These are phyloP conservation scores for Wickerhamiella shivajii DNA, from an alignment of 805 yeast genomes.

Conservation along the genomic window DNA sequence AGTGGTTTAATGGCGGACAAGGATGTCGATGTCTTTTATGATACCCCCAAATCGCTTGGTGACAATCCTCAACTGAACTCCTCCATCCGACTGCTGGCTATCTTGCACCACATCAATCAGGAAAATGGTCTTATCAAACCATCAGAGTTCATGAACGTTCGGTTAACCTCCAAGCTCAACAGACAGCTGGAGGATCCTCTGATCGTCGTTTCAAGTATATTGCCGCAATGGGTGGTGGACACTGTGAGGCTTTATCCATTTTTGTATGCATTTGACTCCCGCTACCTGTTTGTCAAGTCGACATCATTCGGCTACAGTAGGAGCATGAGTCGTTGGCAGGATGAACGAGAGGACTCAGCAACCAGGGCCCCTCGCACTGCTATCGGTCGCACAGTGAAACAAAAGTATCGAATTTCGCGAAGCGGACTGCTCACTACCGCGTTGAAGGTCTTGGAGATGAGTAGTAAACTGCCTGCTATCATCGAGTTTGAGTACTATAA, in stretches of 20 bases:
- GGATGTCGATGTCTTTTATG: neutral
- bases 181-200: conserved; percentile 83
- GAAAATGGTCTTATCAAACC: conserved; percentile 10
- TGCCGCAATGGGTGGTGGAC: conserved; percentile 74
- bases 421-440: conserved; percentile 60
- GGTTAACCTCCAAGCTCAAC: conserved; percentile 70
- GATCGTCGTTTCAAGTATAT: conserved; percentile 68
- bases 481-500: conserved; percentile 77
- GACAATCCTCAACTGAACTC: neutral
- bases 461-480: conserved; percentile 67
- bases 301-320: conserved; percentile 88
- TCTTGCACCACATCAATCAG: conserved; percentile 3
- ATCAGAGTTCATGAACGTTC: conserved; percentile 49
- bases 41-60: conserved; percentile 8
- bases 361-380: conserved; percentile 11
- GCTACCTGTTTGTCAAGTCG: conserved; percentile 63
- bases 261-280: conserved; percentile 67
- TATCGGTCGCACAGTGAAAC: conserved; percentile 62
- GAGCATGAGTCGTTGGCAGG: conserved; percentile 59
- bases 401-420: conserved; percentile 66
- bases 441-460: conserved; percentile 55
- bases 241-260: conserved; percentile 67
- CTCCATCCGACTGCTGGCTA: conserved; percentile 3
- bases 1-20: neutral
- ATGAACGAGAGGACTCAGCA: conserved; percentile 22